phyloP scores from a whole-genome alignment of 805 yeast species.

The Teunomyces cretensis region DNA sequence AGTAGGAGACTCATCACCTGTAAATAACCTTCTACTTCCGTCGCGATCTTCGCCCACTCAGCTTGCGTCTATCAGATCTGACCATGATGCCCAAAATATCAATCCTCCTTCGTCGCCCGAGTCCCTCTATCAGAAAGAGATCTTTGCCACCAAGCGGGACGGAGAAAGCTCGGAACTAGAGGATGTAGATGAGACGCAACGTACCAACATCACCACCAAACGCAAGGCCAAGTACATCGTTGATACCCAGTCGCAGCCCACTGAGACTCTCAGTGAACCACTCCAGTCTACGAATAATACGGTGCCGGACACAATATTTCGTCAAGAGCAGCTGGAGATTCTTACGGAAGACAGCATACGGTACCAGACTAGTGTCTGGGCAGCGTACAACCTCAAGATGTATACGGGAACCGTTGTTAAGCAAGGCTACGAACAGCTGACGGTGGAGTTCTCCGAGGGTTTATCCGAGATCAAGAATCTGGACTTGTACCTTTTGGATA shows the following conservation, averaged over 20 bases:
- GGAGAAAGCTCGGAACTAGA: constrained; percentile 2
- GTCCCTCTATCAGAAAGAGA: background rate
- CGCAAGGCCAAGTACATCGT: constrained; percentile 4
- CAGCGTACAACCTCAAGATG: constrained; percentile 45
- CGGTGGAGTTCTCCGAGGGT: constrained; percentile 43
- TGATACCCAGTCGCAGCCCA: constrained; percentile 16
- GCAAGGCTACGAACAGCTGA: constrained; percentile 25
- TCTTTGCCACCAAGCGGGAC: constrained; percentile 11
- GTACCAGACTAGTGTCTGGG: constrained; percentile 49
- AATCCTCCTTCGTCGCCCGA: background rate
- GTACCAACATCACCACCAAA: background rate
- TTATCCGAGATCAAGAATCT: constrained; percentile 30
- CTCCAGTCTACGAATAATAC: background rate
- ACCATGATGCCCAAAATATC: background rate
- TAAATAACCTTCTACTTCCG: constrained; percentile 11
- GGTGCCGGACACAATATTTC: constrained; percentile 4
- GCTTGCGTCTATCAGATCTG: background rate
- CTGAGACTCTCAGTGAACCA: background rate
- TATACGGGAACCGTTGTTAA: constrained; percentile 49
- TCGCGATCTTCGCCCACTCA: constrained; percentile 8
- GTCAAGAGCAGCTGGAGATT: constrained; percentile 8
- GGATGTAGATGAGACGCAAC: constrained; percentile 3
- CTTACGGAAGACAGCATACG: constrained; percentile 10
- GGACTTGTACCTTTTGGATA: constrained; percentile 48
- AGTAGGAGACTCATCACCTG: constrained; percentile 24